Percentiles rank a stretch among this genome's conserved stretches.
Evolutionary conservation across 192 early-diverging fungal genomes (phyloP).

Genomic region (Coemansia sp.): DNA sequence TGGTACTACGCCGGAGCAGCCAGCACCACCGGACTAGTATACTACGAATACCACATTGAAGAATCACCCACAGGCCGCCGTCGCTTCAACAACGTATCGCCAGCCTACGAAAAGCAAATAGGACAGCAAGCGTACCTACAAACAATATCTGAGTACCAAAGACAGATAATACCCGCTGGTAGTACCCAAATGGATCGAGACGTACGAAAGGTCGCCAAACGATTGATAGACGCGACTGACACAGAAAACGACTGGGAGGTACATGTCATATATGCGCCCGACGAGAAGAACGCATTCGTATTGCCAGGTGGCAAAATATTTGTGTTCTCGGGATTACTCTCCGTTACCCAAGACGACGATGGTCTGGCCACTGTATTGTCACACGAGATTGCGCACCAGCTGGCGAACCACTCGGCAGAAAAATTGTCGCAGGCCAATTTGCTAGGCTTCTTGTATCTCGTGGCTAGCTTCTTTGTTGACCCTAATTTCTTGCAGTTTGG

Average conservation of each 20-base stretch:
- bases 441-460: conserved; percentile 61
- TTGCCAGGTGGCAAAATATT: conserved; percentile 95
- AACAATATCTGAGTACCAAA: conserved; percentile 67
- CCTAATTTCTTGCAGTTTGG: conserved; percentile 62
- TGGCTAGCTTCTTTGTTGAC: conserved; percentile 72
- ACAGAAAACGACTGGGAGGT: conserved; percentile 85
- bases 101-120: conserved; percentile 47
- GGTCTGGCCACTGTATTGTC: conserved; percentile 93
- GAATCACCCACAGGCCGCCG: conserved; percentile 56
- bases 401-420: conserved; percentile 91
- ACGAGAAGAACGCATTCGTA: conserved; percentile 91
- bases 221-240: conserved; percentile 72
- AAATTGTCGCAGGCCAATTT: conserved; percentile 80
- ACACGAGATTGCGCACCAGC: conserved; percentile 93
- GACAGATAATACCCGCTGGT: conserved; percentile 69
- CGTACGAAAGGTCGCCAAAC: conserved; percentile 72
- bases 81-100: conserved; percentile 54
- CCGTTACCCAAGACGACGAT: conserved; percentile 77
- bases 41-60: conserved; percentile 48
- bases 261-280: conserved; percentile 79
- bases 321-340: conserved; percentile 95
- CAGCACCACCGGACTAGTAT: conserved; percentile 23
- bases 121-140: conserved; percentile 73
- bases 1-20: conserved; percentile 34
- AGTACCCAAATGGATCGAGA: conserved; percentile 63